These are phyloP conservation scores for Blastosporella zonata DNA, from an alignment of 1,284 basidiomycete species.

Conservation along the genomic window DNA sequence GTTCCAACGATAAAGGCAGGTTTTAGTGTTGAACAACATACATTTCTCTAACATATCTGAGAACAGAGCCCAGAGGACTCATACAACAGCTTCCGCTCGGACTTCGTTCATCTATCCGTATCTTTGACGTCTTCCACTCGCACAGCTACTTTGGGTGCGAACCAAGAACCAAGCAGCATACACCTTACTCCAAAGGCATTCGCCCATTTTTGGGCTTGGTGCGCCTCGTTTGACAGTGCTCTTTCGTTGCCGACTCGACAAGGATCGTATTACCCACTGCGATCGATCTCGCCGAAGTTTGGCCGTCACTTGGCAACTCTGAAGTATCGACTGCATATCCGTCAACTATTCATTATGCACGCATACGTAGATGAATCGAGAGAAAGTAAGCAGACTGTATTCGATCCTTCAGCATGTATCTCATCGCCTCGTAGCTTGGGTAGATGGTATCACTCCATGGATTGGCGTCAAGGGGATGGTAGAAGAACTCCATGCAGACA, in stretches of 20 bases:
- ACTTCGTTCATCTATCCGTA: constrained; percentile 92
- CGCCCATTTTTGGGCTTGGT: constrained; percentile 93
- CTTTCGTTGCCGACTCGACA: constrained; percentile 86
- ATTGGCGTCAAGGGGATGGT: constrained; percentile 86
- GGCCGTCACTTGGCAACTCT: constrained; percentile 87
- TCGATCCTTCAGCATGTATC: constrained; percentile 7
- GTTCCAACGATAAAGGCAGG: constrained; percentile 50
- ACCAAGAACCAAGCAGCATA: constrained; percentile 61
- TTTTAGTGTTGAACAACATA: constrained; percentile 3
- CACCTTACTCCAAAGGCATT: constrained; percentile 88
- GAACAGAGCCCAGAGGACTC: constrained; percentile 65
- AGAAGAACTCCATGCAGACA: constrained; percentile 81
- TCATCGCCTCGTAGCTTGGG: constrained; percentile 56
- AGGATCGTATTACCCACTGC: constrained; percentile 77
- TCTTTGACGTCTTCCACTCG: constrained; percentile 71
- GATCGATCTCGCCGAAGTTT: constrained; percentile 84
- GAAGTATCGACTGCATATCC: constrained; percentile 86
- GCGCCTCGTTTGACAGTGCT: constrained; percentile 78
- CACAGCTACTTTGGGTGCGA: constrained; percentile 23
- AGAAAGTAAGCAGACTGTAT: constrained; percentile 40
- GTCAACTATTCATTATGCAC: constrained; percentile 84
- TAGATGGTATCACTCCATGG: constrained; percentile 73
- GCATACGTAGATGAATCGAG: constrained; percentile 80
- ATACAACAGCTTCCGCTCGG: constrained; percentile 86
- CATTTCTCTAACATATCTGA: not conserved